A percentile compares a stretch with the other conserved stretches of the same genome.
Conservation (phyloP, 345 rosid species). For the Gossypium turneri region DNA sequence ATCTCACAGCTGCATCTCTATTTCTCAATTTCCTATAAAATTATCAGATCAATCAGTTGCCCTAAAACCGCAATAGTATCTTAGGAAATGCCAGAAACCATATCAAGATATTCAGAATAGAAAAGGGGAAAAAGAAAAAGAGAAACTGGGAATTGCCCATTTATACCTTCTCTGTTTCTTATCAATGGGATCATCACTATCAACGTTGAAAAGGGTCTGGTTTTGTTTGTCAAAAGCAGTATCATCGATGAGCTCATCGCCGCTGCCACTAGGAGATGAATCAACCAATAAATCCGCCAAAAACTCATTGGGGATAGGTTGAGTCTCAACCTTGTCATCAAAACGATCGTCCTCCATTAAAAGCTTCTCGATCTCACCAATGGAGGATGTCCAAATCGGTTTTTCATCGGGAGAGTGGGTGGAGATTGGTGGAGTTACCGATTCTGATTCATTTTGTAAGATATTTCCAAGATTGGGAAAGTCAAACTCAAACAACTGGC, state of each 20-base stretch:
- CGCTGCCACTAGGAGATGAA: constrained; percentile 18
- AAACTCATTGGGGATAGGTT: constrained; percentile 23
- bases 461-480: background rate
- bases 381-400: constrained; percentile 29
- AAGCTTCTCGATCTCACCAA: constrained; percentile 36
- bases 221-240: constrained; percentile 6
- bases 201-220: background rate
- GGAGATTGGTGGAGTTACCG: background rate
- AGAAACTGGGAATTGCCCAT: background rate
- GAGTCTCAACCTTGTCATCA: constrained; percentile 11
- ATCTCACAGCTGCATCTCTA: constrained; percentile 78
- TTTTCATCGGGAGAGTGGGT: constrained; percentile 5
- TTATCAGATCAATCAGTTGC: constrained; percentile 6
- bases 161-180: constrained; percentile 45
- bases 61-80: background rate
- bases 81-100: background rate
- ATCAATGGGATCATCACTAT: constrained; percentile 22
- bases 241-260: constrained; percentile 18
- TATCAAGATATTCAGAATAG: background rate
- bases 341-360: constrained; percentile 33
- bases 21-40: constrained; percentile 74
- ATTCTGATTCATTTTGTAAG: background rate
- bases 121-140: no score
- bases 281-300: constrained; percentile 37
- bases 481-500: background rate